phyloP scores from a whole-genome alignment of 1,284 basidiomycete genomes.

The Ceratorhiza oryzae-sativae region DNA sequence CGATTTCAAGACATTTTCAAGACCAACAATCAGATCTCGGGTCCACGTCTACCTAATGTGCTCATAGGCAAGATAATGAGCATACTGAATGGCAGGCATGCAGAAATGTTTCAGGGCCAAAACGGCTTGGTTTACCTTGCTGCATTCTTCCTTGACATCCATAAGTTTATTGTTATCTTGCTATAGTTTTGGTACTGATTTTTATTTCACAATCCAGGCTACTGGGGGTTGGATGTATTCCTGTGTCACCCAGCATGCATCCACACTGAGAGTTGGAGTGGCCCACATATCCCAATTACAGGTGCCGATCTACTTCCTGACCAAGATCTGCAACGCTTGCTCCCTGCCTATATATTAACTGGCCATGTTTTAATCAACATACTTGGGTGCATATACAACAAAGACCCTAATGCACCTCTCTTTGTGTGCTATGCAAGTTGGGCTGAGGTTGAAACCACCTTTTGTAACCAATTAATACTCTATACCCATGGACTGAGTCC shows the following conservation, averaged over 20 bases:
- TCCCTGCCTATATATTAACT: constrained; percentile 31
- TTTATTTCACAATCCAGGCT: neutral
- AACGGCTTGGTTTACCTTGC: constrained; percentile 25
- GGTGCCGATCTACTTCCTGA: constrained; percentile 1
- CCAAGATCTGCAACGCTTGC: constrained; percentile 3
- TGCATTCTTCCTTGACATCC: constrained; percentile 36
- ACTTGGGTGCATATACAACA: constrained; percentile 7
- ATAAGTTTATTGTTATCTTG: neutral
- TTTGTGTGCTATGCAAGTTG: constrained; percentile 6
- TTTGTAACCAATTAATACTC: constrained; percentile 1
- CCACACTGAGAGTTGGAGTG: neutral
- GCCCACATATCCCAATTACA: neutral
- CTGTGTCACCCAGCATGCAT: neutral
- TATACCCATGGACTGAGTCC: constrained; percentile 13
- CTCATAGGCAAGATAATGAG: constrained; percentile 22
- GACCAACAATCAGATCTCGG: constrained; percentile 3
- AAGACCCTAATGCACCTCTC: neutral
- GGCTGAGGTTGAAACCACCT: neutral
- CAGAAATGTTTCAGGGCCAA: constrained; percentile 35
- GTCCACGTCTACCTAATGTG: neutral
- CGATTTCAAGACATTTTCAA: constrained; percentile 19
- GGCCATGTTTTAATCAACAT: constrained; percentile 19
- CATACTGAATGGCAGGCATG: constrained; percentile 33
- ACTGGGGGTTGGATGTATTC: neutral
- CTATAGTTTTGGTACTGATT: neutral